Conservation (phyloP, 495 filamentous ascomycete genomes). For the Aspergillus kassunensis region DNA sequence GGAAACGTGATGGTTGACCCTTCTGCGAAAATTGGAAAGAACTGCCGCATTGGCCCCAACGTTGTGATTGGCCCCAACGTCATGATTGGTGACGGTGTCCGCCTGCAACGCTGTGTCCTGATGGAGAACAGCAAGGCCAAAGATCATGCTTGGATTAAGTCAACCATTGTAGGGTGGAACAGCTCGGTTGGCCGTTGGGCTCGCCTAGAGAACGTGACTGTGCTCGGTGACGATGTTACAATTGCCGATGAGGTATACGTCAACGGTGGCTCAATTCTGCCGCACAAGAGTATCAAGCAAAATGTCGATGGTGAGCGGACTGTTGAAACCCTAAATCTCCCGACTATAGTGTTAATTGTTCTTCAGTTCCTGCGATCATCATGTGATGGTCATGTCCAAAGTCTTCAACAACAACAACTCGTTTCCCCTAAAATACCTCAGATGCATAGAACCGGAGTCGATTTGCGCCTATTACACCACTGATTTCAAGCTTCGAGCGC, state of each 20-base stretch:
- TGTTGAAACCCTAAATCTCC: not conserved
- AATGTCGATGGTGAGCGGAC: slow-evolving; percentile 80
- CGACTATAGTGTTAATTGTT: slow-evolving; percentile 1
- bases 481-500: slow-evolving; percentile 19
- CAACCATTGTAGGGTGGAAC: slow-evolving; percentile 99
- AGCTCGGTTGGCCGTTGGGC: slow-evolving; percentile 95
- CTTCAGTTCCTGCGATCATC: slow-evolving; percentile 73
- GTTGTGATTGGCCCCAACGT: slow-evolving; percentile 96
- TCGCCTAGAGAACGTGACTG: slow-evolving; percentile 93
- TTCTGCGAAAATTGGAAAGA: slow-evolving; percentile 93
- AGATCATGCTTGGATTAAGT: slow-evolving; percentile 99
- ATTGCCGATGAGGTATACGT: slow-evolving; percentile 99
- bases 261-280: slow-evolving; percentile 93
- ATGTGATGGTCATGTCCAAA: slow-evolving; percentile 60
- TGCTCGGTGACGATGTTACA: slow-evolving; percentile 97
- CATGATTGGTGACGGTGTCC: slow-evolving; percentile 90
- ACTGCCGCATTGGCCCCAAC: slow-evolving; percentile 97
- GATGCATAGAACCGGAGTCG: slow-evolving; percentile 46
- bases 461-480: slow-evolving; percentile 33
- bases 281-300: slow-evolving; percentile 98
- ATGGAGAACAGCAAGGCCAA: slow-evolving; percentile 89
- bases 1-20: slow-evolving; percentile 97
- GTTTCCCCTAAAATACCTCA: slow-evolving; percentile 21
- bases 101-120: slow-evolving; percentile 90
- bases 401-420: no score